Evolutionary conservation across 768 basidiomycete genomes (phyloP), one percentile per base, ranked within the genome.

Genomic region (Albatrellus ellisii): DNA sequence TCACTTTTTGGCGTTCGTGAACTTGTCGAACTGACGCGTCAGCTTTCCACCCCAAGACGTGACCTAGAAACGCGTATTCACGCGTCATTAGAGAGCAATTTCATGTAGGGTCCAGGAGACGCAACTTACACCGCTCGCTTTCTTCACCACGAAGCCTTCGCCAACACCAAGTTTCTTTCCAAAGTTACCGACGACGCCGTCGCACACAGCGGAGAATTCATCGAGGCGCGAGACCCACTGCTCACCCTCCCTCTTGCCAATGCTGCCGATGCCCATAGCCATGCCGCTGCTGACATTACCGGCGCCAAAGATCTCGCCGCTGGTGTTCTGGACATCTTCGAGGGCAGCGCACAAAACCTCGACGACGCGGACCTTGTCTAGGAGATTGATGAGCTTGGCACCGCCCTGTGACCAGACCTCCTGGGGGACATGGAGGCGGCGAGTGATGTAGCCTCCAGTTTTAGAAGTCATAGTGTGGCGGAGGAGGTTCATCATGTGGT

Each of bases 381-480:
- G 71, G 26, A 90, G 55, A 54, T 85, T 89, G 26, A 67, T 64
- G 37, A 95, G 70, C 58, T 90, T 91, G 24, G 82, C 85, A 31
- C 89, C 88, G 22, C 83, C 82, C 56, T 88, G 84, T 33, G 85
- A 83, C 90, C 90, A 94, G 18, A 91, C 82, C 54, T 87, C 85
- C 42, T 76, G 75, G 11, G 90, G 88, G 22, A 94, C 83, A 59
- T 90, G 89, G 50, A 94, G 60, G 35, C 81, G 73, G 35, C 79
- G 79, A 12, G 87, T 90, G 43, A 94, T 66, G 58, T 91, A 92
- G 25, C 86, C 88, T n/a, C 90, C 90, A 4, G 81, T 76, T 46
- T 70, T 67, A 27, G 76, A 77, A 27, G 67, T 71, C 76, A 92
- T 92, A 21, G 88, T 88, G 39, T 66, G 73, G 46, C 77, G 69